Evolutionary conservation across 768 basidiomycete species (phyloP).

Genomic region (Rhodocollybia butyracea): DNA sequence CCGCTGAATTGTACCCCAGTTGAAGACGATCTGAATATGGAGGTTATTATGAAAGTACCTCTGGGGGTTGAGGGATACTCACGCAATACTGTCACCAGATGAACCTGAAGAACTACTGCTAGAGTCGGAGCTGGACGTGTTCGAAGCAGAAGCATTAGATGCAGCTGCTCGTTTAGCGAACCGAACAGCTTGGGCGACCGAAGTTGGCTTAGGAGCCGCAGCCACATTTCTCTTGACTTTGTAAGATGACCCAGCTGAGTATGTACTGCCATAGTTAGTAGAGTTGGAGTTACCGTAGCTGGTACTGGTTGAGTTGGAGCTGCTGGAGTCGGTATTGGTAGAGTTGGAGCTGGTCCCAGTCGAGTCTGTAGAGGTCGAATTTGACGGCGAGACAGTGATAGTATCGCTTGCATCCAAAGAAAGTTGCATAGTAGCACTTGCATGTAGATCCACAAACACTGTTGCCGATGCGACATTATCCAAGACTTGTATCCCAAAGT

Average conservation of each 20-base stretch:
- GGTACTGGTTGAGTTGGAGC: neutral
- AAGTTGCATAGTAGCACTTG: constrained; percentile 3
- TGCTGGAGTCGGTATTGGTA: neutral
- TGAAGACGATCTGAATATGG: constrained; percentile 7
- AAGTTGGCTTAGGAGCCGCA: neutral
- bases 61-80: no score
- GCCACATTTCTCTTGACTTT: neutral
- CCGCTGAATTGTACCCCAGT: constrained; percentile 23
- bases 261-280: neutral
- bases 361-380: neutral
- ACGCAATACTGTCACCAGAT: no score
- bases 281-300: neutral
- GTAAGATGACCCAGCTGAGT: neutral
- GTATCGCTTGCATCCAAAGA: constrained; percentile 2
- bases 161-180: neutral
- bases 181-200: neutral
- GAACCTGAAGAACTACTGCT: neutral
- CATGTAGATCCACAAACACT: constrained; percentile 4
- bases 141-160: neutral
- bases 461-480: neutral
- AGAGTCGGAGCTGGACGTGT: neutral
- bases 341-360: neutral
- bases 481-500: constrained; percentile 2
- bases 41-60: no score
- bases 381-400: neutral